phyloP scores from a whole-genome alignment of 441 rosid genomes.

The Eruca vesicaria region DNA sequence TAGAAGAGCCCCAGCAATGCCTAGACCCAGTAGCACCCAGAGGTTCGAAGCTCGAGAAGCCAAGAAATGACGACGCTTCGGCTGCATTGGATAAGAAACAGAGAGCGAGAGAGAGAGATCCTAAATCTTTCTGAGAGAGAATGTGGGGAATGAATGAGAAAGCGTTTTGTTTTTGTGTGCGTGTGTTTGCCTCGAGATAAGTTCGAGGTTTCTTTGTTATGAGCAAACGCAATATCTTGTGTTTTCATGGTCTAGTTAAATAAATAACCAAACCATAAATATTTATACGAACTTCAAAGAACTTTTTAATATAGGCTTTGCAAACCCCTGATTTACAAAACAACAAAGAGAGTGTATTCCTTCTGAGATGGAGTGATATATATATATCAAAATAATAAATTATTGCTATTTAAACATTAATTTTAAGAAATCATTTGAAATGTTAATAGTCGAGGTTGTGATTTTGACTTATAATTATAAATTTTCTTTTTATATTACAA shows the following conservation, averaged over 20 bases:
- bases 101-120: slow-evolving; percentile 14
- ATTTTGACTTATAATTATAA: too few species aligned
- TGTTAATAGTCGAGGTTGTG: too few species aligned
- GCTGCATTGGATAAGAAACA: slow-evolving; percentile 18
- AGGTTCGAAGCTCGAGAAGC: slow-evolving; percentile 71
- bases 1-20: slow-evolving; percentile 75
- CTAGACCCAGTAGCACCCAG: slow-evolving; percentile 86
- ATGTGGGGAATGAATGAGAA: neutral
- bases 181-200: neutral
- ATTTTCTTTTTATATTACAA: too few species aligned
- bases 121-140: neutral
- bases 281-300: neutral
- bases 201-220: neutral
- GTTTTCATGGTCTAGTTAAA: neutral
- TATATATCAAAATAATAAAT: too few species aligned
- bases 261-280: neutral
- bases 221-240: neutral
- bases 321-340: neutral
- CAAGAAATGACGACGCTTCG: slow-evolving; percentile 31
- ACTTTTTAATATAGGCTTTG: neutral
- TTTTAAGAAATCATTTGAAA: too few species aligned
- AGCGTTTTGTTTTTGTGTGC: slow-evolving; percentile 17
- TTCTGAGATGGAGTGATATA: too few species aligned
- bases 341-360: neutral
- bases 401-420: too few species aligned